These are phyloP conservation scores for Talaromyces funiculosus DNA, from an alignment of 2,329 filamentous ascomycete genomes.

Conservation along the genomic window DNA sequence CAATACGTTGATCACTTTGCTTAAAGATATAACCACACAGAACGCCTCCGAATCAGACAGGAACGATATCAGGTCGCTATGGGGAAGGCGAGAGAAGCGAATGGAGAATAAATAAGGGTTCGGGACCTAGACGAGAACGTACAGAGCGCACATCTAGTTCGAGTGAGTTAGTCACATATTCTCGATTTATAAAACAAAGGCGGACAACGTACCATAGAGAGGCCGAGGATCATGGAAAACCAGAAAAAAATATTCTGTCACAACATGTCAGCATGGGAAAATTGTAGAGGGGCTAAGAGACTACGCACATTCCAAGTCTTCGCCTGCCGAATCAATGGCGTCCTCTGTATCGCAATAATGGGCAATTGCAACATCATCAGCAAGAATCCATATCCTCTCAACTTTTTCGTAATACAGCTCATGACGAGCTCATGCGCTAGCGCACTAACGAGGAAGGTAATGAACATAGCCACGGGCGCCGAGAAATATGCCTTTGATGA, in stretches of 20 bases:
- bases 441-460: constrained; percentile 87
- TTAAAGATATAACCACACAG: not conserved
- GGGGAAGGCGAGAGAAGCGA: not conserved
- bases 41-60: not conserved
- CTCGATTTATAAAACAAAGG: constrained; percentile 8
- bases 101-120: too few species aligned
- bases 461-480: constrained; percentile 69
- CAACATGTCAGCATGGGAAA: constrained; percentile 10
- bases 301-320: constrained; percentile 64
- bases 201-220: constrained; percentile 61
- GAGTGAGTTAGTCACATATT: not conserved
- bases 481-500: constrained; percentile 73
- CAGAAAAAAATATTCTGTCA: constrained; percentile 73
- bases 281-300: not conserved
- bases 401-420: constrained; percentile 96
- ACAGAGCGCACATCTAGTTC: constrained; percentile 53
- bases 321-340: constrained; percentile 65
- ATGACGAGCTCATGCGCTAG: constrained; percentile 92
- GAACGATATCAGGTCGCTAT: not conserved
- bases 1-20: not conserved
- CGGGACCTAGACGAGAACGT: constrained; percentile 48
- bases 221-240: constrained; percentile 82
- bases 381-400: constrained; percentile 86
- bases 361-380: constrained; percentile 97
- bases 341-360: constrained; percentile 85